Conservation (phyloP, 768 basidiomycete species). For the Solioccasus polychromus region DNA sequence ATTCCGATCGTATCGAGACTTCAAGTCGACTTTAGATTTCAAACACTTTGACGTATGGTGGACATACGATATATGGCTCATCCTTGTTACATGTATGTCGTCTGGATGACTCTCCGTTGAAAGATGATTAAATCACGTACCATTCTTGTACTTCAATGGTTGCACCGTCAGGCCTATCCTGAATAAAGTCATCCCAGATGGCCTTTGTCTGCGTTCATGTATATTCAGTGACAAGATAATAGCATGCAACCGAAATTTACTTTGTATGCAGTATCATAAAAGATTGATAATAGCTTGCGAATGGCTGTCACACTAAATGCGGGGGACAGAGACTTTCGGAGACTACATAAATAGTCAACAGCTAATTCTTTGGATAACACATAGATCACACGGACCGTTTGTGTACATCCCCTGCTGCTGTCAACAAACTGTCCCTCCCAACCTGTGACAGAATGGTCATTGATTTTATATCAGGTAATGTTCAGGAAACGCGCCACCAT, state of each 20-base stretch:
- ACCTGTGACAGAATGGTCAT: slow-evolving; percentile 3
- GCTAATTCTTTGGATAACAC: not conserved
- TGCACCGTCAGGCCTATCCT: slow-evolving; percentile 25
- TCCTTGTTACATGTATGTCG: slow-evolving; percentile 24
- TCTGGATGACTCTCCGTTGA: not conserved
- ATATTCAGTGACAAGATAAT: not conserved
- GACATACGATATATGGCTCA: slow-evolving; percentile 45
- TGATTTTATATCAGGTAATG: too few species aligned
- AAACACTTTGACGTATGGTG: not conserved
- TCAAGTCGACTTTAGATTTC: not conserved
- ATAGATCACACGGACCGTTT: slow-evolving; percentile 6
- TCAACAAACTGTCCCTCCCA: slow-evolving; percentile 12
- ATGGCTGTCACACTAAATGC: slow-evolving; percentile 41
- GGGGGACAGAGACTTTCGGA: slow-evolving; percentile 37
- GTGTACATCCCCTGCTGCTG: slow-evolving; percentile 18
- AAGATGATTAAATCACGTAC: slow-evolving; percentile 22
- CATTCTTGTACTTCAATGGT: slow-evolving; percentile 48
- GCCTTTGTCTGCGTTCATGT: slow-evolving; percentile 23
- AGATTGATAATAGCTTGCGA: slow-evolving; percentile 33
- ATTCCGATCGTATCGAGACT: slow-evolving; percentile 45
- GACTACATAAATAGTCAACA: slow-evolving; percentile 12
- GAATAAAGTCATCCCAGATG: slow-evolving; percentile 29
- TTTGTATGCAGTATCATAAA: slow-evolving; percentile 41
- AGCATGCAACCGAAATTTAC: slow-evolving; percentile 18
- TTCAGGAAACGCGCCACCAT: slow-evolving; percentile 19